Conservation (phyloP, 345 rosid genomes). For the Cochlearia excelsa region DNA sequence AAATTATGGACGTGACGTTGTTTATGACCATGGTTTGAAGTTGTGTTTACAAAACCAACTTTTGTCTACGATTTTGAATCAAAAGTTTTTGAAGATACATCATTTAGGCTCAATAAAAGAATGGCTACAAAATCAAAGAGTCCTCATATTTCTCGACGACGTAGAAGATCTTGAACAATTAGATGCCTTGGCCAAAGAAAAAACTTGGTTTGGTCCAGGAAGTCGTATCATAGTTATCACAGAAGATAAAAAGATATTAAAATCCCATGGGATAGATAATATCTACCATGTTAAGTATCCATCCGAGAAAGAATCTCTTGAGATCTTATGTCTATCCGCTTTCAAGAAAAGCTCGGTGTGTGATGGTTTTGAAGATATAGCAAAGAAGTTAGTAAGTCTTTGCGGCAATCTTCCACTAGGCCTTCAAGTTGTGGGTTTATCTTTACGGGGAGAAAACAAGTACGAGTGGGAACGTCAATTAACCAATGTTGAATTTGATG, state of each 20-base stretch:
- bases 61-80: background rate
- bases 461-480: background rate
- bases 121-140: background rate
- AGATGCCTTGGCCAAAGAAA: background rate
- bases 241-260: background rate
- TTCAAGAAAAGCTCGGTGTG: no score
- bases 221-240: background rate
- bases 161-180: background rate
- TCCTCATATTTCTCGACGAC: background rate
- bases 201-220: background rate
- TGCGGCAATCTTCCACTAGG: background rate
- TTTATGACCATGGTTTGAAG: background rate
- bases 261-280: background rate
- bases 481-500: background rate
- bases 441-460: background rate
- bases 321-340: background rate
- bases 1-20: no score
- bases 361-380: background rate
- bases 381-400: background rate
- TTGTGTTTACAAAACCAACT: background rate
- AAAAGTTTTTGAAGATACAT: background rate
- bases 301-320: background rate
- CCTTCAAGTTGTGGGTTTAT: background rate
- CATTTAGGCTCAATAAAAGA: background rate
- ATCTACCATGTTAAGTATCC: background rate